Percentiles rank a stretch among this genome's conserved stretches.
Conservation (phyloP, 2,329 filamentous ascomycete genomes). For the Exophiala viscosa region DNA sequence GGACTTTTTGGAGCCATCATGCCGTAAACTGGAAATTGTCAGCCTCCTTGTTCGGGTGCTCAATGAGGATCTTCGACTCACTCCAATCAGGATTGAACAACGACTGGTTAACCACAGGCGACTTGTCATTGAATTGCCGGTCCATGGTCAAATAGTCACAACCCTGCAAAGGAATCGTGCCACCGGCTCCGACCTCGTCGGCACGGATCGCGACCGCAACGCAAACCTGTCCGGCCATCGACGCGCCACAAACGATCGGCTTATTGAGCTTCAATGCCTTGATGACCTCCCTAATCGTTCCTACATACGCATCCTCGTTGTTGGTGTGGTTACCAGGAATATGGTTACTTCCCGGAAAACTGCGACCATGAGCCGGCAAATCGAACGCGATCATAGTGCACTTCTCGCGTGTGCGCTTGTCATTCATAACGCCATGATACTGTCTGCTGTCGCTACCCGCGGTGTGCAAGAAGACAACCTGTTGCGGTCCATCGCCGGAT, state of each 20-base stretch:
- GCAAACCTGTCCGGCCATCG: slow-evolving; percentile 51
- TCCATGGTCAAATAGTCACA: slow-evolving; percentile 33
- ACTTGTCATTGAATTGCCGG: slow-evolving; percentile 45
- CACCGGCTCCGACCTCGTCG: slow-evolving; percentile 46
- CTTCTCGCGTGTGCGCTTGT: slow-evolving; percentile 44
- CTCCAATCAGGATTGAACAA: slow-evolving; percentile 48
- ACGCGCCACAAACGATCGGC: slow-evolving; percentile 49
- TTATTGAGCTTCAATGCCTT: slow-evolving; percentile 43
- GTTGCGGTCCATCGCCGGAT: slow-evolving; percentile 45
- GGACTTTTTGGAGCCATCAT: slow-evolving; percentile 49
- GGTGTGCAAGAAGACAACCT: slow-evolving; percentile 46
- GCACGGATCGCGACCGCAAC: slow-evolving; percentile 46
- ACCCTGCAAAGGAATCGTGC: slow-evolving; percentile 45
- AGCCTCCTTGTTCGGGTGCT: neutral
- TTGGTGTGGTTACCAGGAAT: slow-evolving; percentile 46
- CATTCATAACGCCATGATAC: slow-evolving; percentile 53
- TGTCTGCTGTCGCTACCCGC: slow-evolving; percentile 48
- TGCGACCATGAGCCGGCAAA: slow-evolving; percentile 48
- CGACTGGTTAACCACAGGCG: slow-evolving; percentile 47
- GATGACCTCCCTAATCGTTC: slow-evolving; percentile 44
- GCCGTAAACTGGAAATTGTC: slow-evolving; percentile 36
- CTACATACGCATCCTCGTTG: slow-evolving; percentile 47
- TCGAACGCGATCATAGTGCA: slow-evolving; percentile 51
- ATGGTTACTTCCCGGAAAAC: slow-evolving; percentile 44
- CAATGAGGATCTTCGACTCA: neutral